These are phyloP conservation scores for Phytophthora cajani DNA, from an alignment of 352 stramenopile species.

Conservation along the genomic window DNA sequence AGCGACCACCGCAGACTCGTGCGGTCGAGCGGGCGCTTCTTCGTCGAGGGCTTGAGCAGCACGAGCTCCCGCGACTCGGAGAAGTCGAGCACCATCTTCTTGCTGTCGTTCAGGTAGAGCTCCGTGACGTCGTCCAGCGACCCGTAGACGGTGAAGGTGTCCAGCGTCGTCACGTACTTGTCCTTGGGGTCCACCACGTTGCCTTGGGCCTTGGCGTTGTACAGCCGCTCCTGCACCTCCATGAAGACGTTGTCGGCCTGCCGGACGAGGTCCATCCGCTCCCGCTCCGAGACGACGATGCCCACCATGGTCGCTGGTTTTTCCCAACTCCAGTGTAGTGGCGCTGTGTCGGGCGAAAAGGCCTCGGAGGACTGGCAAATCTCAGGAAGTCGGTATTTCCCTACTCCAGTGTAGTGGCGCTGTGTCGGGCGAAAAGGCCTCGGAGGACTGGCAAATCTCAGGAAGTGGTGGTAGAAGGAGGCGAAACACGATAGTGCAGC, in stretches of 20 bases:
- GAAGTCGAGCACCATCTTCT: slow-evolving; percentile 80
- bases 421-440: not conserved
- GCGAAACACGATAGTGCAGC: slow-evolving; percentile 14
- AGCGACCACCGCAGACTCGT: slow-evolving; percentile 76
- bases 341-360: not conserved
- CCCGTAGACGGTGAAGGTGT: slow-evolving; percentile 62
- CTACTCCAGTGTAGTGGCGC: not conserved
- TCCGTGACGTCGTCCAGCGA: slow-evolving; percentile 75
- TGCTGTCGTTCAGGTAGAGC: slow-evolving; percentile 66
- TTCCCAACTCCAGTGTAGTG: not conserved
- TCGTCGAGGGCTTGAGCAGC: slow-evolving; percentile 50
- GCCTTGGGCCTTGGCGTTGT: slow-evolving; percentile 30
- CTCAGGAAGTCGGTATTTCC: slow-evolving; percentile 13
- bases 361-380: slow-evolving; percentile 15
- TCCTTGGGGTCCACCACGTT: slow-evolving; percentile 27
- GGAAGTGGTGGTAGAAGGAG: slow-evolving; percentile 18
- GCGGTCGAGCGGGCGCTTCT: slow-evolving; percentile 52
- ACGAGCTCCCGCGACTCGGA: slow-evolving; percentile 66
- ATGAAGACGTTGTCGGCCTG: slow-evolving; percentile 54
- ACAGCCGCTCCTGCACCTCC: slow-evolving; percentile 48
- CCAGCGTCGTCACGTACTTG: slow-evolving; percentile 59
- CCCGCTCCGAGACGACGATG: slow-evolving; percentile 43
- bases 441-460: slow-evolving; percentile 22
- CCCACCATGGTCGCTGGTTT: slow-evolving; percentile 15
- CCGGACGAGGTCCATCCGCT: slow-evolving; percentile 49